These are phyloP conservation scores for Nannochloropsis granulata DNA, from an alignment of 108 stramenopile species.

Conservation along the genomic window DNA sequence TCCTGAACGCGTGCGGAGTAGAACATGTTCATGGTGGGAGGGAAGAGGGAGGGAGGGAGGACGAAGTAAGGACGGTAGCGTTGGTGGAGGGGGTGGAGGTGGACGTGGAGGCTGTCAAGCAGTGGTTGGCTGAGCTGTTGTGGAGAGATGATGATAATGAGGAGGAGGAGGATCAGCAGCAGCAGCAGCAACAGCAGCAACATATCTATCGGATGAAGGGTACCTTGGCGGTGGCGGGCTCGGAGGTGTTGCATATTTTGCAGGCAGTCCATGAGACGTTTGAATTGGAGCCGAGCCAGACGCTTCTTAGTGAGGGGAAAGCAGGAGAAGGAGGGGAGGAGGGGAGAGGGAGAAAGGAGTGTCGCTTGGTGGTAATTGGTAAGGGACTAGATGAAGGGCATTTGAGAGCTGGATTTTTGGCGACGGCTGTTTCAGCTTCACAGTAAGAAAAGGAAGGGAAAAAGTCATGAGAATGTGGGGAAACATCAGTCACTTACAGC, in stretches of 20 bases:
- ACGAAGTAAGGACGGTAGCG: conserved; percentile 9
- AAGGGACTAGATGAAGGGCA: not conserved
- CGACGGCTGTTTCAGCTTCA: not conserved
- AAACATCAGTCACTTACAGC: no score
- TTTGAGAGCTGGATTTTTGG: conserved; percentile 2
- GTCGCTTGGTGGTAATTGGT: conserved; percentile 15
- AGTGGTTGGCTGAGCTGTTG: conserved; percentile 20
- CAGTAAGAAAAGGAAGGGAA: no score
- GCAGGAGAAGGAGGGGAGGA: not conserved
- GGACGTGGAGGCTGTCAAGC: conserved; percentile 4
- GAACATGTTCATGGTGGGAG: not conserved
- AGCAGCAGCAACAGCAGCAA: conserved; percentile 3
- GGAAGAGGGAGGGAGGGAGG: not conserved
- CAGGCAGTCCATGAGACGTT: conserved; percentile 65
- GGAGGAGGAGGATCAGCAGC: not conserved
- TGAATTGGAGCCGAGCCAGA: not conserved
- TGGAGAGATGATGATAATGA: not conserved
- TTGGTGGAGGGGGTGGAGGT: conserved; percentile 3
- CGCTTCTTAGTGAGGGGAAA: conserved; percentile 2
- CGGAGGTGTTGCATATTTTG: conserved; percentile 68
- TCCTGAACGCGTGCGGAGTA: not conserved
- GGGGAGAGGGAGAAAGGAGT: conserved; percentile 6
- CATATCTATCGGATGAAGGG: conserved; percentile 70
- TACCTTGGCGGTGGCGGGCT: conserved; percentile 58
- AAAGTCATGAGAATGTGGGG: no score